Percentiles rank a stretch among this genome's conserved stretches.
Conservation (phyloP, 345 rosid species). For the Hibiscus trionum region DNA sequence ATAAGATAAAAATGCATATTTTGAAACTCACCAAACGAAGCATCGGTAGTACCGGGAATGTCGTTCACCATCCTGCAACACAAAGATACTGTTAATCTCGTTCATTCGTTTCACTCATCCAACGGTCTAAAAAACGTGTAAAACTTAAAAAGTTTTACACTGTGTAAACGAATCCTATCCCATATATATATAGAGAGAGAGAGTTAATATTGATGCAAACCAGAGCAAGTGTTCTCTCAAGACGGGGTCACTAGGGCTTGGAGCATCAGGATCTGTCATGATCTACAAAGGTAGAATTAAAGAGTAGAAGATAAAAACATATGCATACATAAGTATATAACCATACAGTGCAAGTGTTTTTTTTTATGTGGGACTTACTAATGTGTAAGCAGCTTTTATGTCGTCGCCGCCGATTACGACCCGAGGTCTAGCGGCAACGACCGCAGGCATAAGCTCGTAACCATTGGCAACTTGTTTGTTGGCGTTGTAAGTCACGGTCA, state of each 20-base stretch:
- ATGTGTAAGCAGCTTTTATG: constrained; percentile 64
- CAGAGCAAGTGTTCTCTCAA: constrained; percentile 36
- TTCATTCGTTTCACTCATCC: no score
- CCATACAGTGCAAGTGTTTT: not conserved
- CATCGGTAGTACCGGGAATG: constrained; percentile 88
- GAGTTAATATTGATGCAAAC: not conserved
- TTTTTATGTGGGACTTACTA: constrained; percentile 24
- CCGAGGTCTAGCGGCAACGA: constrained; percentile 44
- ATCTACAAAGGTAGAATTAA: constrained; percentile 28
- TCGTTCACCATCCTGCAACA: constrained; percentile 72
- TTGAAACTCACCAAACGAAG: constrained; percentile 57
- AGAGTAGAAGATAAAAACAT: not conserved
- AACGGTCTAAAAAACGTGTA: no score
- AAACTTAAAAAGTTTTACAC: no score
- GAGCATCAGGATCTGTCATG: constrained; percentile 93
- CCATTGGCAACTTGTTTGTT: constrained; percentile 69
- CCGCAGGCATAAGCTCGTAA: constrained; percentile 56
- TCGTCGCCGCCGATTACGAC: constrained; percentile 72
- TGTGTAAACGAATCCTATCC: no score
- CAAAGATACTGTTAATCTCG: no score
- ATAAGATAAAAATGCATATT: no score
- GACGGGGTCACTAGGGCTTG: constrained; percentile 85
- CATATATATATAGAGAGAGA: no score
- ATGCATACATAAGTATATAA: not conserved
- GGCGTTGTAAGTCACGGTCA: constrained; percentile 52